Percentiles rank a stretch among this genome's conserved stretches.
phyloP scores from a whole-genome alignment of 768 basidiomycete genomes.

The Amanita thiersii region DNA sequence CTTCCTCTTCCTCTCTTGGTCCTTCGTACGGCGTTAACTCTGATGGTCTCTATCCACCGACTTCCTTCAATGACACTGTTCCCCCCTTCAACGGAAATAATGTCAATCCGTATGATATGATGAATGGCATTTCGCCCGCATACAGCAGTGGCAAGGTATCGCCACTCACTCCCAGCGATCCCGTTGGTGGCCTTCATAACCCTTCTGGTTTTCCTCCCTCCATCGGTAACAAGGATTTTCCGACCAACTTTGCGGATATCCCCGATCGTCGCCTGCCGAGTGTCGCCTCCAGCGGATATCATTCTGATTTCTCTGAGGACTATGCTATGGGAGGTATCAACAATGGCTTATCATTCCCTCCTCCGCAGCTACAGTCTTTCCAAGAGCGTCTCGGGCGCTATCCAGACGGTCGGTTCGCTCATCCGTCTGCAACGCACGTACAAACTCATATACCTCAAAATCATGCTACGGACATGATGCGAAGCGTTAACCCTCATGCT shows the following conservation, averaged over 20 bases:
- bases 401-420: constrained; percentile 44
- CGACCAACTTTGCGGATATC: constrained; percentile 49
- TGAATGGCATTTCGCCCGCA: constrained; percentile 53
- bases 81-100: constrained; percentile 47
- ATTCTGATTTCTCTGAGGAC: constrained; percentile 56
- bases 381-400: constrained; percentile 51
- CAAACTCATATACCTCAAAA: constrained; percentile 43
- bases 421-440: constrained; percentile 31
- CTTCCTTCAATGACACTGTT: constrained; percentile 52
- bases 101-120: constrained; percentile 55
- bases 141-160: constrained; percentile 72
- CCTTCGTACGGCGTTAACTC: constrained; percentile 44
- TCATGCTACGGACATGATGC: constrained; percentile 49
- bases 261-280: constrained; percentile 50
- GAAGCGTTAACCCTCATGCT: constrained; percentile 63
- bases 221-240: constrained; percentile 48
- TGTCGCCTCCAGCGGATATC: constrained; percentile 37
- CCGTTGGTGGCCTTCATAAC: constrained; percentile 49
- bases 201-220: constrained; percentile 41
- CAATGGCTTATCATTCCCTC: constrained; percentile 37
- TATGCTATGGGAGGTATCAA: constrained; percentile 45
- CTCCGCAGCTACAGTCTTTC: constrained; percentile 48
- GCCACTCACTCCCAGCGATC: constrained; percentile 64
- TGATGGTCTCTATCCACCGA: constrained; percentile 51
- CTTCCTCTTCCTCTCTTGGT: constrained; percentile 63